Conservation (phyloP, 139 green algal genomes). For the Microglena sp. region DNA sequence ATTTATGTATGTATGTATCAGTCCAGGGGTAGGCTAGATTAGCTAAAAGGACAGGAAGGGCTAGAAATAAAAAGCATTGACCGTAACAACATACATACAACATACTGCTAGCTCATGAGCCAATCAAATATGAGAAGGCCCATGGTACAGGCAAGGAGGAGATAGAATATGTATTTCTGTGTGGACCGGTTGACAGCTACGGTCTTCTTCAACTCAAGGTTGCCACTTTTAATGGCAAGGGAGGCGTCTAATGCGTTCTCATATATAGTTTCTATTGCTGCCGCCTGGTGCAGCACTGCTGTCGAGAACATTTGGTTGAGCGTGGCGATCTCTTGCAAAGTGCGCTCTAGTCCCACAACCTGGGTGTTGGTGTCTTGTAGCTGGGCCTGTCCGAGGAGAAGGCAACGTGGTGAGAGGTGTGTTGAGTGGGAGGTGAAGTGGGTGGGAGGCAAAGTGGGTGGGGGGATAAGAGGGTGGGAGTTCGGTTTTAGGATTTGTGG, state of each 20-base stretch:
- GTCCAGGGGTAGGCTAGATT: too few species aligned
- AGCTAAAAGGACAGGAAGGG: too few species aligned
- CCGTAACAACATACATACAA: too few species aligned
- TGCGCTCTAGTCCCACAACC: conserved; percentile 45
- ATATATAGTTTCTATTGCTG: conserved; percentile 75
- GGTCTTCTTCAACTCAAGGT: conserved; percentile 59
- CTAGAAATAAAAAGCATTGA: too few species aligned
- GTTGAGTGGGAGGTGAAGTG: too few species aligned
- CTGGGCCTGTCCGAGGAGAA: too few species aligned
- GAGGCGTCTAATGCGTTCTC: conserved; percentile 31
- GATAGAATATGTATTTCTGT: conserved; percentile 42
- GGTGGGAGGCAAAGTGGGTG: too few species aligned
- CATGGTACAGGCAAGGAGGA: conserved; percentile 49
- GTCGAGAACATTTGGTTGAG: conserved; percentile 69
- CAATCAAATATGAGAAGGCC: conserved; percentile 70
- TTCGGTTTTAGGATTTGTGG: too few species aligned
- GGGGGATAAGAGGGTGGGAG: too few species aligned
- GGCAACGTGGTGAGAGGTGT: too few species aligned
- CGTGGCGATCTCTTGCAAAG: conserved; percentile 59
- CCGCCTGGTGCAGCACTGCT: conserved; percentile 58
- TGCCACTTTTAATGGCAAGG: conserved; percentile 47
- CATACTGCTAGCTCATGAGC: conserved; percentile 61
- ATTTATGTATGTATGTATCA: too few species aligned
- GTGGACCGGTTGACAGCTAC: conserved; percentile 45
- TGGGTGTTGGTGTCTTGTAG: conserved; percentile 30